Base-by-base conservation (phyloP, 176 grass and related monocot genomes). In the Luzula sylvatica region DNA sequence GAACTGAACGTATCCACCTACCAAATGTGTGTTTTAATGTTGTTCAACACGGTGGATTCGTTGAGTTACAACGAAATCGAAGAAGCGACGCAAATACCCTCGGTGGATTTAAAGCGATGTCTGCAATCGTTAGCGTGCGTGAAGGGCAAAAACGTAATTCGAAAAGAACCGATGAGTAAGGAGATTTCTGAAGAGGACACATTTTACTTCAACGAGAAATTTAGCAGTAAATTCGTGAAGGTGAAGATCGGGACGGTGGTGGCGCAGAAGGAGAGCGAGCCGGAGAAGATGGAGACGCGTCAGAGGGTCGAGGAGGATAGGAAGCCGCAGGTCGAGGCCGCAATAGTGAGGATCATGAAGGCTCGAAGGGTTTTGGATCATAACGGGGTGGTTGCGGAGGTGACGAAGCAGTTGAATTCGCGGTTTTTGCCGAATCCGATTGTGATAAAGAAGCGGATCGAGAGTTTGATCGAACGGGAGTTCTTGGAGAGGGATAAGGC, bases 1-100 rank as follows among this genome's bases (percentile, higher is more conserved):
- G 89, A 95, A 61, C 53, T 95, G 28, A 95, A 95, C 72, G 83
- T 95, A 48, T 95, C 89, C n/a, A 95, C 89, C 53, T 95, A 95
- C 52, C 89, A 95, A 72, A 95, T 95, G 83, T 95, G 89, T 62
- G 74, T 88, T 29, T 83, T 95, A 15, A 88, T 95, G 83, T 62
- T 88, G 27, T 95, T 95, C 49, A 95, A 95, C 68, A 70, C 77
- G 11, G 61, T 56, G 0, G 79, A 94, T 69, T 55, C 32, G 52
- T 65, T 82, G 43, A 82, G 61, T 21, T 95, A 88, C 38, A 84
- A 65, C 78, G 83, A 95, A 61, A 88, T 95, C 0, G 76, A 95
- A 49, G 83, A 84, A 46, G 80, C 68, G 64, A 95, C 83, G 1
- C 73, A 84, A 11, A 88, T 95, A 66, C 89, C 89, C 39, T 73